A percentile compares a stretch with the other conserved stretches of the same genome.
Evolutionary conservation across 371 early-diverging fungal species (phyloP).

Genomic region (Conidiobolus incongruus): DNA sequence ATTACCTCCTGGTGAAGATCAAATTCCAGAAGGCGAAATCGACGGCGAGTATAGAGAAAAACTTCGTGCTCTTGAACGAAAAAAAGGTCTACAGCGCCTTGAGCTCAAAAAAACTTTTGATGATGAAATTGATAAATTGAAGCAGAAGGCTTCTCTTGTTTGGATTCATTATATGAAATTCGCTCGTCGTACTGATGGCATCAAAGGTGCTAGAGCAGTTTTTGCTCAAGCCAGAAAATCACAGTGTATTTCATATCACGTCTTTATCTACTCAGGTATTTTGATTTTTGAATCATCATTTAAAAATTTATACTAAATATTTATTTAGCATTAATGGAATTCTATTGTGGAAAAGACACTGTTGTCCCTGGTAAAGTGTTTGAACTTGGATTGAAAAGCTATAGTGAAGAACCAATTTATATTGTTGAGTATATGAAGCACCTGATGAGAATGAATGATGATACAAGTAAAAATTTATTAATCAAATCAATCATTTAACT

Average conservation of each 20-base stretch:
- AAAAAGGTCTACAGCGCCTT: conserved; percentile 33
- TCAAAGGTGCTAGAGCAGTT: conserved; percentile 47
- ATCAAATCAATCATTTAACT: background rate
- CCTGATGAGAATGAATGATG: conserved; percentile 71
- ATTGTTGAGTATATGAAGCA: conserved; percentile 63
- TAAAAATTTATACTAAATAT: background rate
- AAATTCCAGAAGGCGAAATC: conserved; percentile 18
- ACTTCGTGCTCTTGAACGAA: conserved; percentile 32
- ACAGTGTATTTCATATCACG: conserved; percentile 49
- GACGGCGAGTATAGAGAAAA: conserved; percentile 64
- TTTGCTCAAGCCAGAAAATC: conserved; percentile 65
- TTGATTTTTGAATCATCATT: background rate
- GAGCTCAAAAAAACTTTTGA: conserved; percentile 32
- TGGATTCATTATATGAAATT: conserved; percentile 81
- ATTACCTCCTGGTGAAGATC: background rate
- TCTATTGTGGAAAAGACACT: conserved; percentile 66
- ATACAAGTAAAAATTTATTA: conserved; percentile 34
- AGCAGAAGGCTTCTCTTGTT: conserved; percentile 33
- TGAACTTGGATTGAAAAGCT: conserved; percentile 61
- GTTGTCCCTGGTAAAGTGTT: conserved; percentile 77
- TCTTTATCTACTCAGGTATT: conserved; percentile 56
- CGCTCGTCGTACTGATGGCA: conserved; percentile 54
- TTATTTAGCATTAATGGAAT: conserved; percentile 70
- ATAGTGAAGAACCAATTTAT: conserved; percentile 46
- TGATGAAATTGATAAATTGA: conserved; percentile 31